Evolutionary conservation across 495 filamentous ascomycete species (phyloP), one percentile per base, ranked within the genome.

Genomic region (Neurospora sp.): DNA sequence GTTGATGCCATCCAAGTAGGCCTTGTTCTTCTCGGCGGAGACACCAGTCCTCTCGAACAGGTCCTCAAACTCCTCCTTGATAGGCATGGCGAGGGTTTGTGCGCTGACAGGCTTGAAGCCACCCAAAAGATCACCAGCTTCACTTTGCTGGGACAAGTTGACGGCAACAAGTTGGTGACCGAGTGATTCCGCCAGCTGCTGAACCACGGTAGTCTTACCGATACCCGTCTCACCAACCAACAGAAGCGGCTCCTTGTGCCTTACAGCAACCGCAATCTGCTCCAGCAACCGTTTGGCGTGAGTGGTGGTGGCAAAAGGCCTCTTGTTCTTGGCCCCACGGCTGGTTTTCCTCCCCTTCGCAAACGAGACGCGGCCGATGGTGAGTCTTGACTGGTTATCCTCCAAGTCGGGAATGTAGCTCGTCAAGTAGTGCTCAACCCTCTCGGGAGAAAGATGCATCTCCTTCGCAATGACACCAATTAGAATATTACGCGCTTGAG

Each of bases 181-280:
- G 39, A 96, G 87, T 18, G 91, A 84, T 40, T 91, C 89, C 4
- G 96, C 94, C 72, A 99, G 84, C 76, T 97, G 94, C 78, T 99
- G 96, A 61, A 99, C 89, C 14, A 95, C 90, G 1, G 94, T 94
- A 3, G 96, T 99, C 82, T 99, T 99, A 77, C 96, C 96, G 69
- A 96, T 97, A 82, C 96, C 96, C 3, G 96, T 99, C 83, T 99
- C 96, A 74, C 96, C 96, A 44, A 99, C 96, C 69, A 99, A 88
- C 38, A 99, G 82, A 9, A 97, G 88, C 3, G 96, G 96, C 78
- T 99, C 96, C 4, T 89, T 87, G 80, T 94, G 89, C 72, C 91
- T 88, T 16, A 98, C 87, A 1, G 94, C 90, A 39, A 91, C 90
- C 6, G 91, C 90, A 72, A 97, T 91, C 79, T 95, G 92, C 78